These are phyloP conservation scores for Penicillium sp. DNA, from an alignment of 2,329 filamentous ascomycete species.

Conservation along the genomic window DNA sequence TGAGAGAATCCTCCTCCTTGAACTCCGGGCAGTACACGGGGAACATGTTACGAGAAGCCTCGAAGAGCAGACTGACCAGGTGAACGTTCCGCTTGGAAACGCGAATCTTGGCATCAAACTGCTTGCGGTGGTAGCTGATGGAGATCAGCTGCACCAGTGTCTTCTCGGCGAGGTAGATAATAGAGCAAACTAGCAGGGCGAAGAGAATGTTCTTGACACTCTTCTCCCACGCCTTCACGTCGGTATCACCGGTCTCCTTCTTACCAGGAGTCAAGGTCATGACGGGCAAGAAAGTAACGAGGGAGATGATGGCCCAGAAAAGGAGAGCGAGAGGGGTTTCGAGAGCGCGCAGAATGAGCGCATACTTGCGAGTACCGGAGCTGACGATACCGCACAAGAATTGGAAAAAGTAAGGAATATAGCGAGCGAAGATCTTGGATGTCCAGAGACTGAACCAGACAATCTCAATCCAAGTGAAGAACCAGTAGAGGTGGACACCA, in stretches of 20 bases:
- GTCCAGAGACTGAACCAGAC: slow-evolving; percentile 66
- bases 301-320: slow-evolving; percentile 60
- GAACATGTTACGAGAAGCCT: slow-evolving; percentile 84
- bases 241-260: slow-evolving; percentile 31
- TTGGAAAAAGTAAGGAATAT: slow-evolving; percentile 61
- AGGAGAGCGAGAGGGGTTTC: slow-evolving; percentile 64
- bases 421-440: slow-evolving; percentile 61
- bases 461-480: slow-evolving; percentile 67
- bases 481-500: slow-evolving; percentile 59
- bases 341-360: slow-evolving; percentile 57
- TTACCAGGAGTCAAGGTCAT: slow-evolving; percentile 36
- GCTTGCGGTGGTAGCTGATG: slow-evolving; percentile 68
- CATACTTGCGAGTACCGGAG: slow-evolving; percentile 65
- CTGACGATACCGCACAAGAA: slow-evolving; percentile 64
- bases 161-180: slow-evolving; percentile 62
- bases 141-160: slow-evolving; percentile 65
- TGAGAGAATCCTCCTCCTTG: slow-evolving; percentile 84
- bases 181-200: slow-evolving; percentile 56
- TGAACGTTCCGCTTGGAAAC: slow-evolving; percentile 85
- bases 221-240: slow-evolving; percentile 51
- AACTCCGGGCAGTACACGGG: slow-evolving; percentile 93
- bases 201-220: slow-evolving; percentile 61
- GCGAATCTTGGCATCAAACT: slow-evolving; percentile 72
- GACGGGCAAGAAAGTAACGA: slow-evolving; percentile 61
- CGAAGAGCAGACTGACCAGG: slow-evolving; percentile 81